Percentiles rank a stretch among this genome's conserved stretches.
Evolutionary conservation across 495 filamentous ascomycete genomes (phyloP).

Genomic region (Daldinia decipiens): DNA sequence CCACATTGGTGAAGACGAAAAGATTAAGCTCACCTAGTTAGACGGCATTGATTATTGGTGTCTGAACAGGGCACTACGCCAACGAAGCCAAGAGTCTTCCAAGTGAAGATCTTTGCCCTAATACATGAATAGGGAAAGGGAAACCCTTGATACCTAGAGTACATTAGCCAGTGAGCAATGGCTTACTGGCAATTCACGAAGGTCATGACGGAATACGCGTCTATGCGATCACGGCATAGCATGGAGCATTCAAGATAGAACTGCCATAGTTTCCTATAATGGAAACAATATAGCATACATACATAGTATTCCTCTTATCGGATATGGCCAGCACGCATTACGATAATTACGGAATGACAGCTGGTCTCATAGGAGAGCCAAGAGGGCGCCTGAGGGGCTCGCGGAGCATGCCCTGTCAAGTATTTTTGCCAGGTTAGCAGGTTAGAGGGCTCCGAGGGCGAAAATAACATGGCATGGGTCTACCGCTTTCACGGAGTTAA

Average conservation of each 20-base stretch:
- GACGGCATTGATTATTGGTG: not conserved
- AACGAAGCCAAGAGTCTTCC: not conserved
- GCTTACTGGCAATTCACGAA: constrained; percentile 3
- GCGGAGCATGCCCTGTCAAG: not conserved
- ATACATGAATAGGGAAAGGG: not conserved
- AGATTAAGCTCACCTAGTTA: constrained; percentile 34
- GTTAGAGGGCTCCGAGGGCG: not conserved
- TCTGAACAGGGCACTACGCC: not conserved
- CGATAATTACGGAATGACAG: constrained; percentile 2
- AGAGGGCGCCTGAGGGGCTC: not conserved
- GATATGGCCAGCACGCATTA: constrained; percentile 21
- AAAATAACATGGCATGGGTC: not conserved
- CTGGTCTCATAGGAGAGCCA: constrained; percentile 1
- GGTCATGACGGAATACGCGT: constrained; percentile 5
- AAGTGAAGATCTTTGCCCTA: not conserved
- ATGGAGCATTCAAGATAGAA: constrained; percentile 5
- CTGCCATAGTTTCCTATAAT: constrained; percentile 21
- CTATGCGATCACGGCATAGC: constrained; percentile 3
- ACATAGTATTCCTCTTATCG: constrained; percentile 11
- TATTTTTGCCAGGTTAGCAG: not conserved
- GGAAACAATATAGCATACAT: constrained; percentile 17
- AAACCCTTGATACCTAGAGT: not conserved
- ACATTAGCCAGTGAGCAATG: not conserved
- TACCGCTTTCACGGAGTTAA: constrained; percentile 6
- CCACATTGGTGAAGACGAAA: constrained; percentile 53